A percentile compares a stretch with the other conserved stretches of the same genome.
Evolutionary conservation across 2,329 filamentous ascomycete species (phyloP).

Genomic region (Alternaria atra): DNA sequence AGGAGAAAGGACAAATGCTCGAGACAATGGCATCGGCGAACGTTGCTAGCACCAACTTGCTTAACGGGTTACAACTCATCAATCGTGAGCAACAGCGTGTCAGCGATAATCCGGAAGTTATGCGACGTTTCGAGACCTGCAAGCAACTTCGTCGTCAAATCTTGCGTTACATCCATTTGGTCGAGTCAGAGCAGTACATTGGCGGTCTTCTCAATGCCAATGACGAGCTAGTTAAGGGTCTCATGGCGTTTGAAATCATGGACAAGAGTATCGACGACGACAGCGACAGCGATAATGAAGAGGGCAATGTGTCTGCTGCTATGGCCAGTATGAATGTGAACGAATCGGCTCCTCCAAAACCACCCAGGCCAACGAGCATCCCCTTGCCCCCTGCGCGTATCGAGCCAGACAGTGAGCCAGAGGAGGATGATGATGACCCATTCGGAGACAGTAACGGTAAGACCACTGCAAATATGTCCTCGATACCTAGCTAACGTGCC

Average conservation of each 20-base stretch:
- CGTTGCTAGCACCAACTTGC: slow-evolving; percentile 88
- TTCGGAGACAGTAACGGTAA: slow-evolving; percentile 81
- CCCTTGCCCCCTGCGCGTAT: slow-evolving; percentile 49
- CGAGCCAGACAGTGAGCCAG: slow-evolving; percentile 65
- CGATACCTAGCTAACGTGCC: slow-evolving; percentile 12
- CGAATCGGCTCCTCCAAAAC: slow-evolving; percentile 57
- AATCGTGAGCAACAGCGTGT: slow-evolving; percentile 90
- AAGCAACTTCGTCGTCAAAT: slow-evolving; percentile 86
- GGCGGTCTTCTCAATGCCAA: slow-evolving; percentile 92
- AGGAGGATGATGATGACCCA: slow-evolving; percentile 77
- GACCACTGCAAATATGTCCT: background rate
- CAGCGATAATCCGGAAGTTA: slow-evolving; percentile 80
- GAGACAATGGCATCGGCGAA: slow-evolving; percentile 88
- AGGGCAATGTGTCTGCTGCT: slow-evolving; percentile 32
- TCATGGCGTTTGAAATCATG: slow-evolving; percentile 94
- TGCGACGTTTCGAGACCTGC: slow-evolving; percentile 83
- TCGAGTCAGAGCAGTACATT: slow-evolving; percentile 89
- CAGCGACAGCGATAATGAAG: slow-evolving; percentile 68
- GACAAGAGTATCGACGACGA: slow-evolving; percentile 83
- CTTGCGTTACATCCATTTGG: slow-evolving; percentile 88
- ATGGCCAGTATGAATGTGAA: slow-evolving; percentile 58
- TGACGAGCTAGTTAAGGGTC: slow-evolving; percentile 89
- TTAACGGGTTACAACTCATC: slow-evolving; percentile 86
- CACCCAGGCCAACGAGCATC: slow-evolving; percentile 57
- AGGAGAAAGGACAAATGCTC: slow-evolving; percentile 87